Evolutionary conservation across 2,329 filamentous ascomycete genomes (phyloP).

Genomic region (Penicillium sclerotiorum): DNA sequence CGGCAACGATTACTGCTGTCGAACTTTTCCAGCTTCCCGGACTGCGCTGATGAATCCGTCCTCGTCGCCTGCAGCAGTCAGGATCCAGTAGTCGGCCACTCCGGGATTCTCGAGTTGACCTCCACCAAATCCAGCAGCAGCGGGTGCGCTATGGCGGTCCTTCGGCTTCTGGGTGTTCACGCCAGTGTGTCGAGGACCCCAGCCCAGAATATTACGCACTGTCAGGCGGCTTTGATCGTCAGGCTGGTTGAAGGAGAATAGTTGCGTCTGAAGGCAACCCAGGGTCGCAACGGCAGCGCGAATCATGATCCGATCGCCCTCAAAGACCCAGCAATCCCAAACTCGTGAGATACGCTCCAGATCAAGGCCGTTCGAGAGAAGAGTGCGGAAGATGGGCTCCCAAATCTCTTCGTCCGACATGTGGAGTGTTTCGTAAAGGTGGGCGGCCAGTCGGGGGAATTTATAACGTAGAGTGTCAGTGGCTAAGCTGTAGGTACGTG

Average conservation of each 20-base stretch:
- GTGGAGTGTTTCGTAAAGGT: conserved; percentile 49
- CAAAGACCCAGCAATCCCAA: conserved; percentile 65
- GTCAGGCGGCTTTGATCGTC: conserved; percentile 41
- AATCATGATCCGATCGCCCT: conserved; percentile 57
- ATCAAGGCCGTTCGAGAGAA: conserved; percentile 56
- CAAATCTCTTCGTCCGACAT: conserved; percentile 51
- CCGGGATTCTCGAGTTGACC: conserved; percentile 39
- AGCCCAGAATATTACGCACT: conserved; percentile 38
- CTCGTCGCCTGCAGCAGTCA: conserved; percentile 41
- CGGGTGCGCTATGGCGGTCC: conserved; percentile 41
- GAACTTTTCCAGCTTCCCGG: conserved; percentile 46
- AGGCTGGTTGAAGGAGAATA: conserved; percentile 41
- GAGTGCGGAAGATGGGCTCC: conserved; percentile 56
- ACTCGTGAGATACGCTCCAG: conserved; percentile 58
- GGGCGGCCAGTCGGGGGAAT: conserved; percentile 56
- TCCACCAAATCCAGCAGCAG: conserved; percentile 38
- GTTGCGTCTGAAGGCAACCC: conserved; percentile 46
- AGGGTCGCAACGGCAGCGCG: conserved; percentile 48
- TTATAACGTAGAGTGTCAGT: conserved; percentile 62
- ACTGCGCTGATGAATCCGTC: conserved; percentile 48
- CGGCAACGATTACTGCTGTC: conserved; percentile 18
- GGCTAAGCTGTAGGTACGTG: conserved; percentile 59
- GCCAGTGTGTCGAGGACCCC: conserved; percentile 39
- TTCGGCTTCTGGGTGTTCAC: conserved; percentile 30
- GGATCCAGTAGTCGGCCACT: conserved; percentile 46